Evolutionary conservation across 2,329 filamentous ascomycete genomes (phyloP), one percentile per base, ranked within the genome.

Genomic region (Trichoderma polysporum): DNA sequence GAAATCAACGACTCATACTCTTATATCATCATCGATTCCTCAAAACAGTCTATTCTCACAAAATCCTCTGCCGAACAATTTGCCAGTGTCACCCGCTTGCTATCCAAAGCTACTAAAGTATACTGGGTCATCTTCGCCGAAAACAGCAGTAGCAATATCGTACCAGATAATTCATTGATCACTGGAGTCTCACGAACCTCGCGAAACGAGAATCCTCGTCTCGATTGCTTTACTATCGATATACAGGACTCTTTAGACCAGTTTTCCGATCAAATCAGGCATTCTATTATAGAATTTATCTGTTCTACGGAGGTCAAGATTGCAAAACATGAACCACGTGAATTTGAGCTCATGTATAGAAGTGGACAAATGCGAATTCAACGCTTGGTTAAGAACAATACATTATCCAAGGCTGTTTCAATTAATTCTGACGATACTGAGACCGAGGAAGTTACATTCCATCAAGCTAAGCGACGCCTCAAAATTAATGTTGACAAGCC

Each of bases 151-250:
- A 15, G 5, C 10, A 12, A n/a, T 2, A 15, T 45, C 22, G 22
- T 56, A 1, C 60, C 60, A 1, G 60, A 64, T 4, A 64, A 64
- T 15, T 35, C 60, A 13, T 19, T 64, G 7, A n/a, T 39, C 35
- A 56, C 33, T 2, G 60, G 60, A 56, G 41, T 64, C 15, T 64
- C 60, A 2, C 31, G 60, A 31, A 56, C 60, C 13, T 49, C 60
- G 4, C 49, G 60, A 22, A 64, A 64, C 4, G 60, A 64, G 8
- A 54, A 64, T 31, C 33, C 60, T 0, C 12, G 17, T n/a, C 60
- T 64, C 9, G 31, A 64, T 5, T 64, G 50, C 33, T 64, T 64
- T 27, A 64, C 60, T 15, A 37, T 64, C 15, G 60, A 64, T 12
- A 33, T 64, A 12, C 60, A 64, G 6, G 60, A 64, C 6, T 56